A percentile compares a stretch with the other conserved stretches of the same genome.
Evolutionary conservation across 2,329 filamentous ascomycete genomes (phyloP).

Genomic region (Alternaria novae-zelandiae): DNA sequence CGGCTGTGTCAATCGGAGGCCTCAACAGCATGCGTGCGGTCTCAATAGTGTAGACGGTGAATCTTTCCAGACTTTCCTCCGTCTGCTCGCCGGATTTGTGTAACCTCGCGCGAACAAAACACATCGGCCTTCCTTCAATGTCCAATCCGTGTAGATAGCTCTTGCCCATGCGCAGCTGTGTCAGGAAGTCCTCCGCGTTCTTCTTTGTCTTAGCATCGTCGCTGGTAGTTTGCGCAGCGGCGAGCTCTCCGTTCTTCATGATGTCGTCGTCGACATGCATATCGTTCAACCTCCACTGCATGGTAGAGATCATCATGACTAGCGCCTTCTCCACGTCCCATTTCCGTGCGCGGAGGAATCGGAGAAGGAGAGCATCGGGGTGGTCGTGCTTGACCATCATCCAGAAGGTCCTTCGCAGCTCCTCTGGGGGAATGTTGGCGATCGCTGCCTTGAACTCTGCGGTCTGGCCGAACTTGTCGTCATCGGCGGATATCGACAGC

Average conservation of each 20-base stretch:
- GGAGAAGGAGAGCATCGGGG: constrained; percentile 75
- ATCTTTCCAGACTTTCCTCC: constrained; percentile 81
- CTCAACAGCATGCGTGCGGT: constrained; percentile 83
- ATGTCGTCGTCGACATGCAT: constrained; percentile 91
- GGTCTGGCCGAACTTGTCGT: constrained; percentile 92
- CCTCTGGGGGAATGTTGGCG: constrained; percentile 75
- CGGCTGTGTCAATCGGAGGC: constrained; percentile 86
- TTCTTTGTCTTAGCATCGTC: constrained; percentile 70
- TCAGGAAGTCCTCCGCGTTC: constrained; percentile 76
- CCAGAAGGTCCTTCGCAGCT: constrained; percentile 85
- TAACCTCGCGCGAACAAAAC: constrained; percentile 80
- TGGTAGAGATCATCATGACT: constrained; percentile 91
- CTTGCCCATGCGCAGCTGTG: constrained; percentile 87
- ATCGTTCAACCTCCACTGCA: constrained; percentile 86
- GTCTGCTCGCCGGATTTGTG: constrained; percentile 84
- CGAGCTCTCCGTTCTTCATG: constrained; percentile 55
- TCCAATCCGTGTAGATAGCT: constrained; percentile 90
- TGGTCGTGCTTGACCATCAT: constrained; percentile 94
- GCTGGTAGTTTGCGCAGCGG: constrained; percentile 65
- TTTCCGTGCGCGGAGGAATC: constrained; percentile 58
- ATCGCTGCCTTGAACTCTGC: constrained; percentile 86
- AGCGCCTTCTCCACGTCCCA: constrained; percentile 95
- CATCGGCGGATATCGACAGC: constrained; percentile 50
- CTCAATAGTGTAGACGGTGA: constrained; percentile 94
- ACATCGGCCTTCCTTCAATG: constrained; percentile 83